Percentiles rank a stretch among this genome's conserved stretches.
These are phyloP conservation scores for Cercospora sp. DNA, from an alignment of 2,329 filamentous ascomycete genomes.

Conservation along the genomic window DNA sequence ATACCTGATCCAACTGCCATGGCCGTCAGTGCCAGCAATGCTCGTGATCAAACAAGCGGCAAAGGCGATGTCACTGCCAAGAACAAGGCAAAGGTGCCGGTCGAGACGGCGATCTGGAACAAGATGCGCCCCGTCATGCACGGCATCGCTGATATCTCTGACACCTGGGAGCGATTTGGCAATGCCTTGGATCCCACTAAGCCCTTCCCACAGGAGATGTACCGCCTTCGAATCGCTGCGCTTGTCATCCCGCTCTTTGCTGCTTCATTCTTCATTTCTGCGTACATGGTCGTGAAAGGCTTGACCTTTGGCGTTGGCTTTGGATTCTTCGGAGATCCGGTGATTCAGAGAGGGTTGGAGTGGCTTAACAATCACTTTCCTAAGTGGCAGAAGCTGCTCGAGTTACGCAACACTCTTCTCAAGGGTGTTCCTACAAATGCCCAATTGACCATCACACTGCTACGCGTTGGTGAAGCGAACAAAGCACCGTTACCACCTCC, in stretches of 20 bases:
- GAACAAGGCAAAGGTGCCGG: constrained; percentile 76
- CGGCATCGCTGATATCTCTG: constrained; percentile 58
- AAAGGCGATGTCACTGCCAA: constrained; percentile 49
- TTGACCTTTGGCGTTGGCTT: constrained; percentile 69
- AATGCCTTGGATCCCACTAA: constrained; percentile 55
- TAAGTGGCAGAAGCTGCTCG: constrained; percentile 72
- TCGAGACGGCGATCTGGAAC: constrained; percentile 74
- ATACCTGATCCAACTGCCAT: constrained; percentile 63
- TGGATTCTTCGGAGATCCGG: constrained; percentile 75
- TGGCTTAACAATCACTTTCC: constrained; percentile 65
- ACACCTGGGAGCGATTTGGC: constrained; percentile 64
- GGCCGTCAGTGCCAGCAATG: constrained; percentile 55
- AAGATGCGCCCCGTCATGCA: constrained; percentile 75
- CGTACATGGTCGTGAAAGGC: constrained; percentile 60
- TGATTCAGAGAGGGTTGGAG: constrained; percentile 61
- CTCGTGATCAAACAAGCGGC: constrained; percentile 55
- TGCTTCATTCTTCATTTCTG: constrained; percentile 48
- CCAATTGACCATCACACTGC: constrained; percentile 75
- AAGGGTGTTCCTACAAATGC: constrained; percentile 84
- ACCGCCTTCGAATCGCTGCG: constrained; percentile 49
- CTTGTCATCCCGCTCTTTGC: constrained; percentile 48
- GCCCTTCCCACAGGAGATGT: constrained; percentile 49
- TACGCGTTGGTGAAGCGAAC: constrained; percentile 79
- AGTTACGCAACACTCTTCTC: constrained; percentile 72
- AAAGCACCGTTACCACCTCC: constrained; percentile 71